Conservation (phyloP, 164 flowering plant species). For the Stephania cephalantha region DNA sequence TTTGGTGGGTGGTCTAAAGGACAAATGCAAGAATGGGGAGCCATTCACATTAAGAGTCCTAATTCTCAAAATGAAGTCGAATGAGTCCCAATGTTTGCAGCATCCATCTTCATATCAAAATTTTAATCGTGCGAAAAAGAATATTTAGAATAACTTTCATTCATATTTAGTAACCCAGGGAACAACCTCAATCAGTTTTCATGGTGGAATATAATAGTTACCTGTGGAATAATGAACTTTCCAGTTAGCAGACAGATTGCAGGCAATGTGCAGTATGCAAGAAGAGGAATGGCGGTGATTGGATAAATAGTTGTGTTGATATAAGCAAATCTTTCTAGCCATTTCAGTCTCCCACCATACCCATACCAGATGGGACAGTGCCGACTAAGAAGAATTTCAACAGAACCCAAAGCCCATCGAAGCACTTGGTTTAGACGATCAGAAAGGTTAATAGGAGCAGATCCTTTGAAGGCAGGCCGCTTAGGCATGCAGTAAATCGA, state of each 20-base stretch:
- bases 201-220: background rate
- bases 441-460: constrained; percentile 16
- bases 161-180: background rate
- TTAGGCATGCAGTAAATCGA: constrained; percentile 16
- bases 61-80: background rate
- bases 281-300: constrained; percentile 15
- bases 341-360: constrained; percentile 18
- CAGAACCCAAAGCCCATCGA: constrained; percentile 18
- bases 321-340: constrained; percentile 18
- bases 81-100: background rate
- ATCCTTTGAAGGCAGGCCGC: constrained; percentile 15
- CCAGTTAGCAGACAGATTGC: constrained; percentile 17
- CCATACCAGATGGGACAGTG: constrained; percentile 19
- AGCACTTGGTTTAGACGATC: constrained; percentile 18
- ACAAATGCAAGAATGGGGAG: background rate
- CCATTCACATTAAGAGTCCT: background rate
- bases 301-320: constrained; percentile 17
- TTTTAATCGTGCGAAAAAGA: background rate
- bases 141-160: background rate
- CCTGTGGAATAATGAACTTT: constrained; percentile 18
- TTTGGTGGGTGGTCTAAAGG: background rate
- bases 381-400: constrained; percentile 16
- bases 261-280: constrained; percentile 14
- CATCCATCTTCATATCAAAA: background rate
- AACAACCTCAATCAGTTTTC: background rate